Conservation (phyloP, 225 moss, liverwort and hornwort species). For the Rhytidiadelphus loreus region DNA sequence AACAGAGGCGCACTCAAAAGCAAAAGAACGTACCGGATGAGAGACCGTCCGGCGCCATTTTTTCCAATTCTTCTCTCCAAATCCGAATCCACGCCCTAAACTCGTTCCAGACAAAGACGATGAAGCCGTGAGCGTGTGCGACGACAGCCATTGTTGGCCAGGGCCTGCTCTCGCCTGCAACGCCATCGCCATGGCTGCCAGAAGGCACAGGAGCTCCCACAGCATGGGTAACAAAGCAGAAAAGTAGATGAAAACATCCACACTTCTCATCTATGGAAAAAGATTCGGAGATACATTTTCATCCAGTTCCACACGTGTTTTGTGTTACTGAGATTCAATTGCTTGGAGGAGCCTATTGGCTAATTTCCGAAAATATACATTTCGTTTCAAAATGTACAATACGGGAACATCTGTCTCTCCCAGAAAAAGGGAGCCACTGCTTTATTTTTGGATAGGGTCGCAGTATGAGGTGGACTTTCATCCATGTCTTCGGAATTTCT, state of each 20-base stretch:
- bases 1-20: neutral
- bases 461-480: neutral
- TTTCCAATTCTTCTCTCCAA: neutral
- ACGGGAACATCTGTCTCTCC: fast-evolving
- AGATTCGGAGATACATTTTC: neutral
- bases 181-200: constrained; percentile 24
- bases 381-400: fast-evolving
- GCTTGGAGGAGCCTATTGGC: neutral
- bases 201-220: neutral
- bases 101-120: neutral
- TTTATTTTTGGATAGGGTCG: constrained; percentile 6
- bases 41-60: neutral
- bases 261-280: neutral
- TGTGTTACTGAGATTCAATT: neutral
- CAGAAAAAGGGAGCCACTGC: no score
- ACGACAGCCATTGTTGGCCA: constrained; percentile 8
- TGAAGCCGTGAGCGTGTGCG: neutral
- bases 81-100: neutral
- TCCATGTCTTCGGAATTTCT: neutral
- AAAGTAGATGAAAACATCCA: neutral
- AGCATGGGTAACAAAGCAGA: neutral
- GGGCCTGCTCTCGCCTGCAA: constrained; percentile 5
- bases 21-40: constrained; percentile 3
- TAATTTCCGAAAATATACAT: neutral
- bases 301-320: neutral